Evolutionary conservation across 2,329 filamentous ascomycete species (phyloP), one percentile per base, ranked within the genome.

Genomic region (Ascochyta fabae): DNA sequence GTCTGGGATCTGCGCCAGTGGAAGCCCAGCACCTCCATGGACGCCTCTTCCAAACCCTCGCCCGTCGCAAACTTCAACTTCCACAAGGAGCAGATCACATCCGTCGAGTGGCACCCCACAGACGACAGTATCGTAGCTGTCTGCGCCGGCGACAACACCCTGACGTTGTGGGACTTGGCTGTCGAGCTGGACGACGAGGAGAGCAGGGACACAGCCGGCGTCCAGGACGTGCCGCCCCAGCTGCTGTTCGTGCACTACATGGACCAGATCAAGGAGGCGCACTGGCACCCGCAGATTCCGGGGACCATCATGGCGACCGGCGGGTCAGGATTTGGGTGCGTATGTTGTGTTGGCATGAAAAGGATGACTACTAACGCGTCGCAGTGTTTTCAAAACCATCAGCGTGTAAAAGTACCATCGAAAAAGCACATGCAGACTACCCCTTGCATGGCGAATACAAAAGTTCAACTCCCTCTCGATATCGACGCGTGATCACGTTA

Each of bases 101-200:
- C 89, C 65, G 85, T 99, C 35, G 93, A 98, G 79, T 99, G 95
- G 94, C 94, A 98, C 77, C 94, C 95, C 2, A 94, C 91, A 1
- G 95, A 99, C 71, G 94, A 99, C 81, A 96, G 90, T 74, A 96
- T 98, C 69, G 87, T 99, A 15, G 90, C 92, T 3, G 92, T 98
- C 38, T 94, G 91, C 22, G 91, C 92, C 0, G 95, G 89, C 40
- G 95, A 99, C 76, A 94, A 93, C 78, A 98, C 94, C 0, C 86
- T 98, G 29, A 97, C 95, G 1, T 80, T 98, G 29, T 98, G 95
- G 95, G 95, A 99, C 84, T 77, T 99, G 73, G 92, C 93, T 0
- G 95, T 98, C 53, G 95, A 99, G 81, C 75, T 98, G 58, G 95
- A 99, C 68, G 95, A 98, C 72, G 95, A 99, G 77, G 95, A 98